A percentile compares a stretch with the other conserved stretches of the same genome.
phyloP scores from a whole-genome alignment of 2,329 filamentous ascomycete species.

The Fusarium verrucosum region DNA sequence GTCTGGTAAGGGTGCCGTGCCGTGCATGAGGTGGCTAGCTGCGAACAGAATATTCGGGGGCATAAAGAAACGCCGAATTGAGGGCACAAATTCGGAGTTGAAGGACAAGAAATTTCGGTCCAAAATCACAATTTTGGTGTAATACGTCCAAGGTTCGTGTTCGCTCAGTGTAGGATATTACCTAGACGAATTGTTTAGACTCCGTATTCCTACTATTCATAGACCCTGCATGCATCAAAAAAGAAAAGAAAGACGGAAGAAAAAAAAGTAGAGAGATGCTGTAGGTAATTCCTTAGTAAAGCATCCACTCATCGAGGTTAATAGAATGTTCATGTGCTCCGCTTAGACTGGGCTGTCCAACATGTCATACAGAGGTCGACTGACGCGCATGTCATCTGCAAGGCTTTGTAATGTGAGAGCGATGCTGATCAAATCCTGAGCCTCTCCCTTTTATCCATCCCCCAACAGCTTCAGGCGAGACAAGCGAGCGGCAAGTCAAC shows the following conservation, averaged over 20 bases:
- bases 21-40: conserved; percentile 23
- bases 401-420: conserved; percentile 14
- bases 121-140: conserved; percentile 14
- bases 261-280: not conserved
- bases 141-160: not conserved
- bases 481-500: conserved; percentile 14
- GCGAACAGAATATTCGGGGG: conserved; percentile 34
- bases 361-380: conserved; percentile 11
- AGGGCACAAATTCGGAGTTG: not conserved
- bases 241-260: too few relatives aligned
- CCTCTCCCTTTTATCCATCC: conserved; percentile 7
- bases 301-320: conserved; percentile 14
- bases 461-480: conserved; percentile 27
- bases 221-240: conserved; percentile 1
- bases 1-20: conserved; percentile 17
- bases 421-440: conserved; percentile 26
- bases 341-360: conserved; percentile 3
- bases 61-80: not conserved
- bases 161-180: not conserved
- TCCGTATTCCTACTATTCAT: not conserved
- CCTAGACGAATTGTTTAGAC: not conserved
- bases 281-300: not conserved
- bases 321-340: conserved; percentile 9
- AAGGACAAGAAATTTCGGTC: conserved; percentile 18
- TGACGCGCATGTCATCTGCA: conserved; percentile 35